Base-by-base conservation (phyloP, 2,329 filamentous ascomycete genomes). In the Sclerotinia spermophila region DNA sequence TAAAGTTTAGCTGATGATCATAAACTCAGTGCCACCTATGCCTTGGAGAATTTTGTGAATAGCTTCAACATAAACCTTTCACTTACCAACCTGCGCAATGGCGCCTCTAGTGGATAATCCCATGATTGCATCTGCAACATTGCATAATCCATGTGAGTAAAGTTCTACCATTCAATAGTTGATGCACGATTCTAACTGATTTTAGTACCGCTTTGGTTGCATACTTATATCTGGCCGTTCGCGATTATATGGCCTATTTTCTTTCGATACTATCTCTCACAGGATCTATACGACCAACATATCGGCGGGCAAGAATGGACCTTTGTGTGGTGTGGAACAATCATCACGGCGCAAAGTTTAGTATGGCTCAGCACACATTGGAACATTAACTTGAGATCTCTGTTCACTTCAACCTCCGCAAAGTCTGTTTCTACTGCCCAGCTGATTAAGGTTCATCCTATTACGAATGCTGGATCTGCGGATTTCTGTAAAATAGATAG, bases 281-380 rank as follows among this genome's bases (percentile, higher is more conserved):
- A 89, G 73, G 90, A 93, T 68, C 89, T 92, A 75, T 99, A 99
- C 82, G 91, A 97, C 75, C 91, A 90, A 79, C 90, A 98, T 83
- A 96, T 99, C 74, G 89, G 92, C 77, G 94, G 91, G n/a, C 90
- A 92, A 76, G 96, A 99, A 85, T 99, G 96, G 95, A 98, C 96
- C 0, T 97, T 97, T 80, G 93, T 99, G 73, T 99, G 93, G 90
- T 88, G 91, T 75, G 95, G 92, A 77, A 86, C 89, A 75, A 97
- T 99, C 79, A 86, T 96, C 80, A 97, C 94, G 17, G 79, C 91
- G 70, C 96, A 99, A 84, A 90, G 92, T 74, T 86, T 99, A 74
- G 83, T 94, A 76, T 99, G 96, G 95, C 86, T 99, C 73, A 95
- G 92, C 83, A 99, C 96, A 61, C 93, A 98, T 83, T 99, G 96